Evolutionary conservation across 495 filamentous ascomycete genomes (phyloP).

Genomic region (Trichoderma gamsii): DNA sequence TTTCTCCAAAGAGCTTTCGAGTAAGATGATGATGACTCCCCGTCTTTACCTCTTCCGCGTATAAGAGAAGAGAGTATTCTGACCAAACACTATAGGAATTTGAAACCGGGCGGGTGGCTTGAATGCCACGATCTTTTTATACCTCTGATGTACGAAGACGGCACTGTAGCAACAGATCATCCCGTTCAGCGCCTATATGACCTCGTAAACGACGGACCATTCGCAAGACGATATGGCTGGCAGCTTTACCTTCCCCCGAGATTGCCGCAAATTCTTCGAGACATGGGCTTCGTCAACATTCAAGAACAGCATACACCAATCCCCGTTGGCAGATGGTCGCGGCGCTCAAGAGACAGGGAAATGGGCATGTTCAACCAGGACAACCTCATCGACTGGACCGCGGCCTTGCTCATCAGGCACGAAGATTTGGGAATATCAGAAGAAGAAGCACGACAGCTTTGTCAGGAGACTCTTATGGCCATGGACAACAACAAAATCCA

Average conservation of each 20-base stretch:
- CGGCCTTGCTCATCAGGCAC: constrained; percentile 48
- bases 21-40: constrained; percentile 22
- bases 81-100: constrained; percentile 30
- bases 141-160: constrained; percentile 47
- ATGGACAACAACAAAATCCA: constrained; percentile 33
- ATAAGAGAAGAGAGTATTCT: constrained; percentile 25
- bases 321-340: constrained; percentile 58
- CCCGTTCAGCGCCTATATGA: constrained; percentile 37
- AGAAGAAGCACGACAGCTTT: constrained; percentile 32
- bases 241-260: constrained; percentile 36
- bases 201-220: constrained; percentile 23
- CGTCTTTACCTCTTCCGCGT: background rate
- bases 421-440: constrained; percentile 37
- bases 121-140: constrained; percentile 54
- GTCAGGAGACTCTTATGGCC: constrained; percentile 25
- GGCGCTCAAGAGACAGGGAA: constrained; percentile 47
- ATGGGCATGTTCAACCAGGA: constrained; percentile 49
- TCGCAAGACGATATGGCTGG: constrained; percentile 37
- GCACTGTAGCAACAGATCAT: constrained; percentile 41
- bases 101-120: constrained; percentile 58
- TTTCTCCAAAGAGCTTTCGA: constrained; percentile 31
- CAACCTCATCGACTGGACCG: constrained; percentile 48
- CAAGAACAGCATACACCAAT: constrained; percentile 46
- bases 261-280: constrained; percentile 32
- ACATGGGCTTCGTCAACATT: constrained; percentile 51